A percentile compares a stretch with the other conserved stretches of the same genome.
phyloP scores from a whole-genome alignment of 805 yeast species.

The Kodamaea hsintzibuensis region DNA sequence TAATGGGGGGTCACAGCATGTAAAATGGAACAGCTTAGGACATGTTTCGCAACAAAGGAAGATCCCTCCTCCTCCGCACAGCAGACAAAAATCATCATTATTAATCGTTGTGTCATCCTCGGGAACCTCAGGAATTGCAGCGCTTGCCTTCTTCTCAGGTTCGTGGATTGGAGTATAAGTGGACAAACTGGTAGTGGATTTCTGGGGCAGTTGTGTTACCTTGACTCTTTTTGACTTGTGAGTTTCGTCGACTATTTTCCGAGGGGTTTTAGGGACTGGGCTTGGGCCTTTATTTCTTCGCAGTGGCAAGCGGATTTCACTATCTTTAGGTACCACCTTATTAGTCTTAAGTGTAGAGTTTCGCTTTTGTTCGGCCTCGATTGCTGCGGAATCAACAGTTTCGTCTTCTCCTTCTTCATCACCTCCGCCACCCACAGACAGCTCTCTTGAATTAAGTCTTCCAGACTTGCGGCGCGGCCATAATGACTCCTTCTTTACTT shows the following conservation, averaged over 20 bases:
- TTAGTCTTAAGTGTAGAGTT: background rate
- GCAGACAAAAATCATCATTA: slow-evolving; percentile 89
- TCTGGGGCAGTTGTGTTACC: slow-evolving; percentile 6
- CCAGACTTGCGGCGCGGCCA: slow-evolving; percentile 43
- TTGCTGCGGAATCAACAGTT: background rate
- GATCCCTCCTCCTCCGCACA: slow-evolving; percentile 87
- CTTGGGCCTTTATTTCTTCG: background rate
- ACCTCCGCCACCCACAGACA: slow-evolving; percentile 18
- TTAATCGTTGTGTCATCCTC: slow-evolving; percentile 16
- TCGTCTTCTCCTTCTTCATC: slow-evolving; percentile 11
- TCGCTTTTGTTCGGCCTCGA: background rate
- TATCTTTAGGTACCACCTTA: slow-evolving; percentile 2
- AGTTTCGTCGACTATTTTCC: background rate
- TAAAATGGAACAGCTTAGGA: slow-evolving; percentile 87
- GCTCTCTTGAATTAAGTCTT: slow-evolving; percentile 13
- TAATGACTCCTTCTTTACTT: slow-evolving; percentile 54
- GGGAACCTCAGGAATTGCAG: background rate
- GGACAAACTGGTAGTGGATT: slow-evolving; percentile 1
- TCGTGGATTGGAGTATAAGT: background rate
- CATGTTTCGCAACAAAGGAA: slow-evolving; percentile 94
- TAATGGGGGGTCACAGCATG: slow-evolving; percentile 88
- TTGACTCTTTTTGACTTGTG: slow-evolving; percentile 6
- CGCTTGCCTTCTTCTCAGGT: background rate
- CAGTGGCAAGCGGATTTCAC: background rate
- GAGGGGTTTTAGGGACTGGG: background rate